phyloP scores from a whole-genome alignment of 2,329 filamentous ascomycete genomes.

The Cordyceps fumosorosea region DNA sequence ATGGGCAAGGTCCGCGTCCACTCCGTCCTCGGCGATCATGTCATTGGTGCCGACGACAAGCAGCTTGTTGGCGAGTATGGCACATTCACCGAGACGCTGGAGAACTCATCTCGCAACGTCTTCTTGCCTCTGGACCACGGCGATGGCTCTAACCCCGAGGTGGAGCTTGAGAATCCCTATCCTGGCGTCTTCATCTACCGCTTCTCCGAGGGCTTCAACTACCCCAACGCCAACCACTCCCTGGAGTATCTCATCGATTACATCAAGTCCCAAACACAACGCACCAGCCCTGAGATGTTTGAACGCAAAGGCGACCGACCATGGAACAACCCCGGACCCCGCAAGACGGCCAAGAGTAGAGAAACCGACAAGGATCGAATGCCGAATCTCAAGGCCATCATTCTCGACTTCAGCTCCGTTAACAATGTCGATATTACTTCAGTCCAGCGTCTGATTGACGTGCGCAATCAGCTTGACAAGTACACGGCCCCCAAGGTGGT shows the following conservation, averaged over 20 bases:
- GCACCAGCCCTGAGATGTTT: slow-evolving; percentile 65
- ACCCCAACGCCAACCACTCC: slow-evolving; percentile 46
- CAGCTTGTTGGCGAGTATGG: slow-evolving; percentile 43
- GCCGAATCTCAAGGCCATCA: slow-evolving; percentile 77
- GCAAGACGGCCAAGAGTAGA: slow-evolving; percentile 36
- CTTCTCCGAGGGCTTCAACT: slow-evolving; percentile 50
- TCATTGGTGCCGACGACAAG: slow-evolving; percentile 50
- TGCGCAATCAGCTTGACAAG: slow-evolving; percentile 85
- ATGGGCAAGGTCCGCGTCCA: slow-evolving; percentile 75
- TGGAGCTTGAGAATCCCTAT: slow-evolving; percentile 39
- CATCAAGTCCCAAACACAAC: slow-evolving; percentile 65
- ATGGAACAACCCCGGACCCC: slow-evolving; percentile 87
- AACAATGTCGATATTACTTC: slow-evolving; percentile 93
- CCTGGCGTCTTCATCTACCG: slow-evolving; percentile 51
- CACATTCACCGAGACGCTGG: slow-evolving; percentile 35
- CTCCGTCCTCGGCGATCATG: slow-evolving; percentile 69
- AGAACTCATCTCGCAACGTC: slow-evolving; percentile 29
- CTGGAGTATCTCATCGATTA: slow-evolving; percentile 46
- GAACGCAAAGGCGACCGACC: slow-evolving; percentile 68
- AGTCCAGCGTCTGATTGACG: slow-evolving; percentile 85
- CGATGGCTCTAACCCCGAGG: slow-evolving; percentile 44
- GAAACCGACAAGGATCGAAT: slow-evolving; percentile 33
- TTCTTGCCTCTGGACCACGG: slow-evolving; percentile 43
- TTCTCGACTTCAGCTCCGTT: slow-evolving; percentile 88
- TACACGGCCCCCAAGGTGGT: slow-evolving; percentile 76